phyloP scores from a whole-genome alignment of 2,329 filamentous ascomycete species.

The Aureobasidium sp. region DNA sequence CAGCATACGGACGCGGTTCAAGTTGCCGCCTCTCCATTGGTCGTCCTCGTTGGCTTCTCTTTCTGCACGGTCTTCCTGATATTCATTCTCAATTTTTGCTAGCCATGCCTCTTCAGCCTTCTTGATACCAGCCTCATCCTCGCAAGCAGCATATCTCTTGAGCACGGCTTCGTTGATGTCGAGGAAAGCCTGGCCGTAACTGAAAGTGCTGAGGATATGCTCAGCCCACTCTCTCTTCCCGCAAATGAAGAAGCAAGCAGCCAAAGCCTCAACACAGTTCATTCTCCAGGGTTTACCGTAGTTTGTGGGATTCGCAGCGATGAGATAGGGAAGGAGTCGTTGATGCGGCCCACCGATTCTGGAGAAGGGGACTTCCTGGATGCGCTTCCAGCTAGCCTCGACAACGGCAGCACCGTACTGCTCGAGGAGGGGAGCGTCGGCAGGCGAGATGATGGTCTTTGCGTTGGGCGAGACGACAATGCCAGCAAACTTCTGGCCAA shows the following conservation, averaged over 20 bases:
- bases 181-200: slow-evolving; percentile 80
- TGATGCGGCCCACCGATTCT: slow-evolving; percentile 93
- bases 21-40: slow-evolving; percentile 86
- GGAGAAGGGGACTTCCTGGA: slow-evolving; percentile 82
- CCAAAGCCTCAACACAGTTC: slow-evolving; percentile 93
- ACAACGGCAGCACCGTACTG: slow-evolving; percentile 91
- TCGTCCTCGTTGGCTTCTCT: slow-evolving; percentile 57
- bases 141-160: slow-evolving; percentile 76
- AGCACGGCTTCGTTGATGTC: slow-evolving; percentile 82
- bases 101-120: slow-evolving; percentile 82
- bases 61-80: slow-evolving; percentile 67
- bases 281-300: slow-evolving; percentile 92
- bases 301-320: slow-evolving; percentile 94
- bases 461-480: slow-evolving; percentile 95
- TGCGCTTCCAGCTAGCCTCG: slow-evolving; percentile 93
- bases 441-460: slow-evolving; percentile 74
- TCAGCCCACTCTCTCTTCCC: slow-evolving; percentile 87
- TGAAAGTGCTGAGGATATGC: slow-evolving; percentile 73
- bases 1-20: slow-evolving; percentile 58
- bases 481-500: slow-evolving; percentile 86
- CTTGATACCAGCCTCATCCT: slow-evolving; percentile 75
- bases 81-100: slow-evolving; percentile 80
- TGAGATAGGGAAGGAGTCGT: slow-evolving; percentile 83
- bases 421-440: slow-evolving; percentile 74
- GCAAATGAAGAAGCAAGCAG: slow-evolving; percentile 88